Evolutionary conservation across 345 rosid species (phyloP).

Genomic region (Gynandropsis gynandra): DNA sequence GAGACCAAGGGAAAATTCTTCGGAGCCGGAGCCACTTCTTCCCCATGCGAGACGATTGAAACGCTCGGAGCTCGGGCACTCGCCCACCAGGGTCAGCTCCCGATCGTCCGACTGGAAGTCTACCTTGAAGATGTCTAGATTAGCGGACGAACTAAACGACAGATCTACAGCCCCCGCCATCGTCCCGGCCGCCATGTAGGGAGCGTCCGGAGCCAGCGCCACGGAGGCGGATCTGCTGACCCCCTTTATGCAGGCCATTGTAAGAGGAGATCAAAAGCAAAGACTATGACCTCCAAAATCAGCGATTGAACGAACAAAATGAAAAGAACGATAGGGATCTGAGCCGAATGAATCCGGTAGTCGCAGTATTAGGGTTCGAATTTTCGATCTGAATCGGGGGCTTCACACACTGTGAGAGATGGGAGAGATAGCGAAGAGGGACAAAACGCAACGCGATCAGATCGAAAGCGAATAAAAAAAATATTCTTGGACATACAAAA

Average conservation of each 20-base stretch:
- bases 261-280: background rate
- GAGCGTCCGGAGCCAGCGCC: constrained; percentile 90
- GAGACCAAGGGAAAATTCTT: constrained; percentile 66
- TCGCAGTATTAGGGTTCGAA: constrained; percentile 13
- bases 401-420: too few species aligned
- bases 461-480: background rate
- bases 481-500: too few species aligned
- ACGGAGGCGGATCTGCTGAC: constrained; percentile 91
- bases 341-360: background rate
- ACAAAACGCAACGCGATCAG: background rate
- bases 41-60: constrained; percentile 97
- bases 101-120: constrained; percentile 92
- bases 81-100: constrained; percentile 70
- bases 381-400: constrained; percentile 28
- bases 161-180: constrained; percentile 99
- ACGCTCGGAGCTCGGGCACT: constrained; percentile 82
- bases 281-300: constrained; percentile 7
- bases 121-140: constrained; percentile 90
- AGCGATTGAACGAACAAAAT: constrained; percentile 3
- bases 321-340: constrained; percentile 1
- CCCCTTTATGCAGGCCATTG: constrained; percentile 88
- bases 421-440: background rate
- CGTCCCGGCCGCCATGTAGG: constrained; percentile 98
- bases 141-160: constrained; percentile 88
- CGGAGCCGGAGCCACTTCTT: constrained; percentile 74